Evolutionary conservation across 2,329 filamentous ascomycete genomes (phyloP).

Genomic region (Sarocladium oryzae): DNA sequence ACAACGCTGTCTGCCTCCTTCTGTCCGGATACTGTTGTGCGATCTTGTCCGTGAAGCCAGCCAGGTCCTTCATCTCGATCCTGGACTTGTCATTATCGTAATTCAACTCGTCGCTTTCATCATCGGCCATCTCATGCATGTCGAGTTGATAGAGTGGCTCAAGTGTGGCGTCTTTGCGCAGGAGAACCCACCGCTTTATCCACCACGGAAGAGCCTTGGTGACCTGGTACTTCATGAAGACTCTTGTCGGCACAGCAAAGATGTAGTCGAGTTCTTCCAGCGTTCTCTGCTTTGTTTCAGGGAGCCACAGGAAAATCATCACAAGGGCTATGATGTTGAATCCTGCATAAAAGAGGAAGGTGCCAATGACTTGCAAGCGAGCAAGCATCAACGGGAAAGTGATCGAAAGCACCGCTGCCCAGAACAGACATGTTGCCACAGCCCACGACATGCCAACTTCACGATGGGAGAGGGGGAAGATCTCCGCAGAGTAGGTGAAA

Average conservation of each 20-base stretch:
- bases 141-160: slow-evolving; percentile 38
- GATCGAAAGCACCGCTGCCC: slow-evolving; percentile 55
- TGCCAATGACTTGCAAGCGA: slow-evolving; percentile 36
- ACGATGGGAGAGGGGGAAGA: slow-evolving; percentile 63
- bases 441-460: slow-evolving; percentile 67
- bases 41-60: slow-evolving; percentile 22
- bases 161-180: slow-evolving; percentile 34
- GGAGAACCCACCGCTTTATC: slow-evolving; percentile 50
- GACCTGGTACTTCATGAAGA: slow-evolving; percentile 51
- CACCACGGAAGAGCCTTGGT: slow-evolving; percentile 53
- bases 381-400: slow-evolving; percentile 54
- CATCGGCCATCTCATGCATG: slow-evolving; percentile 17
- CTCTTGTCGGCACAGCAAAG: slow-evolving; percentile 52
- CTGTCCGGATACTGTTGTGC: neutral
- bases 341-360: slow-evolving; percentile 48
- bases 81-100: slow-evolving; percentile 32
- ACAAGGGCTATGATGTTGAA: slow-evolving; percentile 48
- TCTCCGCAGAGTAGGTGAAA: slow-evolving; percentile 62
- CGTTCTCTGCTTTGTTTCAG: slow-evolving; percentile 52
- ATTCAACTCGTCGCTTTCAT: slow-evolving; percentile 22
- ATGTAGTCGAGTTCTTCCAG: slow-evolving; percentile 53
- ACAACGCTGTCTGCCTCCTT: neutral
- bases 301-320: slow-evolving; percentile 51
- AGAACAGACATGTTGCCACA: slow-evolving; percentile 58
- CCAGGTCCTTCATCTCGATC: slow-evolving; percentile 31